Conservation (phyloP, 371 early-diverging fungal species). For the Mortierella polycephala region DNA sequence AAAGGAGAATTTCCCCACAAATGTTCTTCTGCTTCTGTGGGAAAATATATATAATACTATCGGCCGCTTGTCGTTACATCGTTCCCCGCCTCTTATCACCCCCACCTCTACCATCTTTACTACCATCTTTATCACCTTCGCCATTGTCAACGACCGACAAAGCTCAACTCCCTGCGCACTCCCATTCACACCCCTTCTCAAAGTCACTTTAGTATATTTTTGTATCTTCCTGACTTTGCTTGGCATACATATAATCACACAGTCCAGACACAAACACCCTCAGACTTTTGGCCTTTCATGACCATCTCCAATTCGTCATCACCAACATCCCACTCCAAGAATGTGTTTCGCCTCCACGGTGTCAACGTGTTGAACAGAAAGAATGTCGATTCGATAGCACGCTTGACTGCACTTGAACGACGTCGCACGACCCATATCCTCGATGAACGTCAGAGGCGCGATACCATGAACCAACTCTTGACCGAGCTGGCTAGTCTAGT, state of each 20-base stretch:
- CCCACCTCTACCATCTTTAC: too few species aligned
- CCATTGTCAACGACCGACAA: too few species aligned
- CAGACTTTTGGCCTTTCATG: not conserved
- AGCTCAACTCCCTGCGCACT: too few species aligned
- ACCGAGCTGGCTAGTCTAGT: conserved; percentile 42
- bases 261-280: too few species aligned
- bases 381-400: conserved; percentile 51
- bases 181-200: too few species aligned
- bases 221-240: not conserved
- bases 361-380: conserved; percentile 52
- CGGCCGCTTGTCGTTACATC: too few species aligned
- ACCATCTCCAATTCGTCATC: conserved; percentile 19
- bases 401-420: conserved; percentile 44
- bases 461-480: conserved; percentile 54
- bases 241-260: not conserved
- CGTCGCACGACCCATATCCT: conserved; percentile 51
- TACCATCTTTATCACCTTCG: too few species aligned
- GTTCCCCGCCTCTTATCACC: too few species aligned
- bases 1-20: too few species aligned
- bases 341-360: conserved; percentile 50
- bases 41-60: too few species aligned
- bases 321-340: conserved; percentile 29
- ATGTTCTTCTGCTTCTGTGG: too few species aligned
- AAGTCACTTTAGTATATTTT: not conserved
- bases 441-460: conserved; percentile 52